Base-by-base conservation (phyloP, 108 stramenopile genomes). In the Fistulifera pelliculosa region DNA sequence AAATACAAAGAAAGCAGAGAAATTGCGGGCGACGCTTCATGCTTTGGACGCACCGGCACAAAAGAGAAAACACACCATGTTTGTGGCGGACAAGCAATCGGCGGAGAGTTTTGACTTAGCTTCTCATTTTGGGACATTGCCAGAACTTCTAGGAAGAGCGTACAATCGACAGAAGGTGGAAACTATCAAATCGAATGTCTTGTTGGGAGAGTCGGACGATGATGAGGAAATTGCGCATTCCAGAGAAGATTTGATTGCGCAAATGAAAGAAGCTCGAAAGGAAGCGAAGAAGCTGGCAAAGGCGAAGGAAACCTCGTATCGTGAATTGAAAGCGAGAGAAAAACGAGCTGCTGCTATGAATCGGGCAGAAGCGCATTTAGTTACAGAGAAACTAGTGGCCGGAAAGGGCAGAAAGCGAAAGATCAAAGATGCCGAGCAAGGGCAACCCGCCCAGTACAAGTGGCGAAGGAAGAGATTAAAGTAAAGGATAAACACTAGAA, bases 341-440 rank as follows among this genome's bases (percentile, higher is more conserved):
- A 57, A 83, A 24, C 62, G 93, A 16, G 53, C 73, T 18, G 54
- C 72, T 21, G 73, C 58, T 18, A 60, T 98, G 61, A 48, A 78
- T 38, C 52, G 47, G 26, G 89, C 93, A 0, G 82, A 81, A 57
- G 76, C 66, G 1, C 83, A 86, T 60, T 61, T 97, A 62, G 66
- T 83, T n/a, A 75, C 74, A 54, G 79, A 98, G 72, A 85, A 93
- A 49, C 60, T 78, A 41, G 69, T 86, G 17, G 56, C 61, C 13
- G 70, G 70, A 60, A 97, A 94, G 67, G 98, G 98, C 15, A 63
- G 89, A 7, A 90, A 88, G 62, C 64, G 85, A 24, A 95, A 95
- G 62, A 74, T 95, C 23, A 60, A 69, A 52, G 66, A 49, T 1
- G 70, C 56, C 0, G 73, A 75, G 54, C 69, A 79, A 68, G 84